Evolutionary conservation across 805 yeast genomes (phyloP).

Genomic region (Pichia sporocuriosa): DNA sequence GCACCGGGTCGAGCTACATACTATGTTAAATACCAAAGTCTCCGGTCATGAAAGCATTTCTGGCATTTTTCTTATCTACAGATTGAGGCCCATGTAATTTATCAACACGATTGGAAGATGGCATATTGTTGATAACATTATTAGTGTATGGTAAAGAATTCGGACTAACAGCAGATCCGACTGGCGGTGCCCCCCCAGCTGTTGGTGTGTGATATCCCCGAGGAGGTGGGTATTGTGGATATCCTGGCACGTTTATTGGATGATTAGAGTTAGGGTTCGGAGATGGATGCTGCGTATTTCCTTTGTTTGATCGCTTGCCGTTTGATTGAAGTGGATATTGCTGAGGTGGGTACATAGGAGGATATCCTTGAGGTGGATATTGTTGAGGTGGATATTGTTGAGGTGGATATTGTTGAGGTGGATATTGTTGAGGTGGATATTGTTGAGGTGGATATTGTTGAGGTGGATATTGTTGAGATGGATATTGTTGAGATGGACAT

Average conservation of each 20-base stretch:
- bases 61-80: slow-evolving; percentile 47
- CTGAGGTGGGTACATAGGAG: slow-evolving; percentile 5
- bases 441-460: background rate
- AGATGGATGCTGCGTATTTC: background rate
- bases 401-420: background rate
- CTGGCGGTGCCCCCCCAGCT: background rate
- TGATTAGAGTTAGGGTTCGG: background rate
- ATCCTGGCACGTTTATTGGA: background rate
- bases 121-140: slow-evolving; percentile 40
- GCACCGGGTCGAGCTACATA: too few relatives aligned
- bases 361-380: background rate
- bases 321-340: background rate
- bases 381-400: background rate
- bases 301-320: too few relatives aligned
- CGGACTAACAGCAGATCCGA: background rate
- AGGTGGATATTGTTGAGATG: background rate
- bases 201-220: background rate
- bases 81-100: slow-evolving; percentile 38
- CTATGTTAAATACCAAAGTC: slow-evolving; percentile 57
- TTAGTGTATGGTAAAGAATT: slow-evolving; percentile 27
- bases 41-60: slow-evolving; percentile 60
- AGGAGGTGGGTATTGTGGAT: background rate
- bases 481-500: background rate
- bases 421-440: background rate
- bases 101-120: slow-evolving; percentile 38